Conservation (phyloP, 2,329 filamentous ascomycete species). For the Monosporascus sp. region DNA sequence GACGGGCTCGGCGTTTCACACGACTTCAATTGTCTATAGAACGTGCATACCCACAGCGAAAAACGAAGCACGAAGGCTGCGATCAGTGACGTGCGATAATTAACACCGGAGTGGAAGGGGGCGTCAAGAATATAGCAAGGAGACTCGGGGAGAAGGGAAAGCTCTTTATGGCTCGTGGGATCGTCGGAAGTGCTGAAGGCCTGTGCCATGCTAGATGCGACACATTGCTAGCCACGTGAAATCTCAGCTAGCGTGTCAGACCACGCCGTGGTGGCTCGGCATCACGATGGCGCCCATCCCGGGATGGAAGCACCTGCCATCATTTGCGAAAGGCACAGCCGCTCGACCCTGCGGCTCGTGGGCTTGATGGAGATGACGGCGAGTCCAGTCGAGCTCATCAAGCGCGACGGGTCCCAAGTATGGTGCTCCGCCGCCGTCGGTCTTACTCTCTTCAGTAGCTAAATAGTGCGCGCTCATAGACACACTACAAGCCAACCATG, state of each 20-base stretch:
- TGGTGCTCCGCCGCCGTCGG: not conserved
- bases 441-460: not conserved
- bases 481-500: constrained; percentile 10
- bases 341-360: constrained; percentile 9
- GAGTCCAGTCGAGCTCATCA: constrained; percentile 8
- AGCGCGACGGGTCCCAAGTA: constrained; percentile 13
- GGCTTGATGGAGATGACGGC: constrained; percentile 6
- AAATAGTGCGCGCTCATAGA: not conserved
- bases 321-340: constrained; percentile 6
- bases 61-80: no score
- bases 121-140: no score
- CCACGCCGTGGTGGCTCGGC: constrained; percentile 9
- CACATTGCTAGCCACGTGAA: no score
- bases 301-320: constrained; percentile 15
- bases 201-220: no score
- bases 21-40: no score
- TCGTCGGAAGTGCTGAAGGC: no score
- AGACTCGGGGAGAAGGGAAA: no score
- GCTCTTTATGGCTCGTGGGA: no score
- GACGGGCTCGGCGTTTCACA: no score
- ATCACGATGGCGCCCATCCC: constrained; percentile 12
- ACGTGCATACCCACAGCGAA: no score
- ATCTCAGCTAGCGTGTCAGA: not conserved
- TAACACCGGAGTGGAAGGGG: no score
- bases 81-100: no score